Conservation (phyloP, 805 yeast species). For the Hanseniaspora occidentalis region DNA sequence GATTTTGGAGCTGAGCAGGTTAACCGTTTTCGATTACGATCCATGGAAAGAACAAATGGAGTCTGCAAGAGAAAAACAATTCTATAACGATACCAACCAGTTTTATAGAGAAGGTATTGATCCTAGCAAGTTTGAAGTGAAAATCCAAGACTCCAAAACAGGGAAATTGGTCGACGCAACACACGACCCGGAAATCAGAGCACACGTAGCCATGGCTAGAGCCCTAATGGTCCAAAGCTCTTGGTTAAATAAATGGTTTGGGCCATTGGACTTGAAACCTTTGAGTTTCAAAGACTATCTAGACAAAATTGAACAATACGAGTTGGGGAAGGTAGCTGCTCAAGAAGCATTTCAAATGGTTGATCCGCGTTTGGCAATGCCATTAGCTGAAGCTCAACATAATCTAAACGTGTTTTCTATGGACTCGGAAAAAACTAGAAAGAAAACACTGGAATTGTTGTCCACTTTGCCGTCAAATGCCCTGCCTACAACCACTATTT, state of each 20-base stretch:
- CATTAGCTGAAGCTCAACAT: neutral
- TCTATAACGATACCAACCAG: constrained; percentile 23
- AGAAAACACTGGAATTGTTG: neutral
- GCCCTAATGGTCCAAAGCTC: constrained; percentile 37
- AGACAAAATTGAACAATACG: constrained; percentile 21
- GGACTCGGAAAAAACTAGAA: neutral
- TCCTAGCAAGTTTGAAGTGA: constrained; percentile 21
- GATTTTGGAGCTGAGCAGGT: constrained; percentile 42
- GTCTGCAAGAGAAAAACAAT: constrained; percentile 32
- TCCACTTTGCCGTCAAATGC: neutral
- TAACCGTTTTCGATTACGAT: constrained; percentile 34
- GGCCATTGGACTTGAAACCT: constrained; percentile 46
- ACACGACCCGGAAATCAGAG: constrained; percentile 22
- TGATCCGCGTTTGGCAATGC: neutral
- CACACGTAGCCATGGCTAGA: constrained; percentile 25
- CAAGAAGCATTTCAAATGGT: constrained; percentile 11
- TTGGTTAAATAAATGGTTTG: constrained; percentile 49
- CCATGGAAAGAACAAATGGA: constrained; percentile 67
- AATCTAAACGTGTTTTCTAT: neutral
- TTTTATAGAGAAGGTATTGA: constrained; percentile 26
- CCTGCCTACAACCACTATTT: neutral
- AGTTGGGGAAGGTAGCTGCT: constrained; percentile 13
- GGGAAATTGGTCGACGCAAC: constrained; percentile 17
- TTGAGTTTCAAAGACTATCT: constrained; percentile 31
- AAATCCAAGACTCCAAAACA: constrained; percentile 18